Evolutionary conservation across 495 filamentous ascomycete genomes (phyloP), one percentile per base, ranked within the genome.

Genomic region (Penicillium turbatum): DNA sequence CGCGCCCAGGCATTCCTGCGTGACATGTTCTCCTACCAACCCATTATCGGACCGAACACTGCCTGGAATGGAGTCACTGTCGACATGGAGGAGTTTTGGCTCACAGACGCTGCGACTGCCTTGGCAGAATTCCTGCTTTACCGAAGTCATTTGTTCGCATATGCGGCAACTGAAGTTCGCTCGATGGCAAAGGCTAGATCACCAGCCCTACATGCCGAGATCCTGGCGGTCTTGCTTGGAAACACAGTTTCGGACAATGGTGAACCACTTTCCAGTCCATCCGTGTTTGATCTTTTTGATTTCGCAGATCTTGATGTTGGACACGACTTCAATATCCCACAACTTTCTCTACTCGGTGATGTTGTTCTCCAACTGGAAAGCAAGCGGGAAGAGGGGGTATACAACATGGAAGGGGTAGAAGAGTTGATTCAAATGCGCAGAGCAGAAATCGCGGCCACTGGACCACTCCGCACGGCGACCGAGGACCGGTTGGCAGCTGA

Each of bases 281-380:
- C 85, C 6, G 79, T 97, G 12, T 95, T 97, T 67, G 95, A 97
- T 57, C 80, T 97, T 17, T 90, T 96, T 51, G 95, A 97, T 70
- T 96, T 97, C 51, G 77, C 90, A 29, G 85, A 91, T 50, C 67
- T 89, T 7, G 84, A 91, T 37, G 75, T 84, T 37, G 60, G 73
- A 2, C 77, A 77, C 55, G 57, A 74, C 34, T 62, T 78, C 31
- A 50, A 69, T 9, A 48, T 61, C 2, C 85, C 88, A 7, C 51
- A 73, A 11, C 69, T 83, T 16, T 65, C 66, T 9, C 73, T 80
- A 34, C 85, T 91, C 48, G 64, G 73, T 13, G 80, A 82, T 36
- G 60, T 92, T 32, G 80, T 86, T 52, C 62, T 92, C 38, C 70
- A 77, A 4, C 63, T 82, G 7, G 92, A 82, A 52, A 68, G 76